phyloP scores from a whole-genome alignment of 441 rosid species.

The Geranium incanum region DNA sequence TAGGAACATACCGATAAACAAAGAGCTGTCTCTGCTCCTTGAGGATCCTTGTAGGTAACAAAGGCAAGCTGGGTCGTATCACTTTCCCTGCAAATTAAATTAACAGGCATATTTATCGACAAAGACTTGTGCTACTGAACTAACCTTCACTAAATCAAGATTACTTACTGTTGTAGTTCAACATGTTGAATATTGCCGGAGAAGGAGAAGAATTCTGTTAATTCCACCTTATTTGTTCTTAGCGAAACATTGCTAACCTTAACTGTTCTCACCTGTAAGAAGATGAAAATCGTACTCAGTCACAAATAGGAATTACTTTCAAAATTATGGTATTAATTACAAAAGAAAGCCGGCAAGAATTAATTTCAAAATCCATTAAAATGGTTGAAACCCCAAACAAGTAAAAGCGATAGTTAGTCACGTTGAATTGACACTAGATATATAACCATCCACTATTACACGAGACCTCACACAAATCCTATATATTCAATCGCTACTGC shows the following conservation, averaged over 20 bases:
- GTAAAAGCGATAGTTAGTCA: background rate
- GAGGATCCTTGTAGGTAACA: constrained; percentile 61
- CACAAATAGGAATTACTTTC: background rate
- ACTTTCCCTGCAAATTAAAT: constrained; percentile 38
- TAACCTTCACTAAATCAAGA: no score
- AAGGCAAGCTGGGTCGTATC: constrained; percentile 44
- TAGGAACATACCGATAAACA: constrained; percentile 46
- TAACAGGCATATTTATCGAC: no score
- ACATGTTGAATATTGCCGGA: no score
- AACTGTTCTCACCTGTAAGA: no score
- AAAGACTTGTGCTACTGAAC: no score
- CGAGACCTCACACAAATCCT: background rate
- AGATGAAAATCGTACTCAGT: background rate
- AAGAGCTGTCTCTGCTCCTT: constrained; percentile 67
- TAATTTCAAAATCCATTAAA: background rate
- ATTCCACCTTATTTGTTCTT: no score
- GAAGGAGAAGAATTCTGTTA: no score
- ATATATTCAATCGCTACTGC: no score
- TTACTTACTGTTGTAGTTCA: no score
- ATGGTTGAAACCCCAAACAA: background rate
- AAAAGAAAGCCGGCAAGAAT: background rate
- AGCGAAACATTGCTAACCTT: no score
- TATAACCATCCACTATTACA: no score
- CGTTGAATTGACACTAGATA: background rate
- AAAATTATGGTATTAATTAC: background rate